Evolutionary conservation across 1,139 yeast genomes (phyloP), one percentile per base, ranked within the genome.

Genomic region (Kazachstania sp.): DNA sequence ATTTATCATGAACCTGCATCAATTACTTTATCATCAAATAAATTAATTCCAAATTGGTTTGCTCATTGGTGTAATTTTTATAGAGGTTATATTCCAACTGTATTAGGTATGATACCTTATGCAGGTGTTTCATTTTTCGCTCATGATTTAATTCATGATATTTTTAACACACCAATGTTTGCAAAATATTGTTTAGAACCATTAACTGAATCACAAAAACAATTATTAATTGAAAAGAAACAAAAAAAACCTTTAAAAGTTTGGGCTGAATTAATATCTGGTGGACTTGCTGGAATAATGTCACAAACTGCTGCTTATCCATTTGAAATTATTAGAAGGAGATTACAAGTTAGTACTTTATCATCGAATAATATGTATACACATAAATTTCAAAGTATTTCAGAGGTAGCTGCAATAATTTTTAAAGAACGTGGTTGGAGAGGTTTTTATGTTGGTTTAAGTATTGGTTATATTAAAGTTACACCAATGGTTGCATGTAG

Each of bases 261-360:
- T 0, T 86, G 95, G 83, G 97, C 98, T 1, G 97, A 94, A 68
- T 72, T 94, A 45, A 64, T 79, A 2, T 96, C 98, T 3, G 99
- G 99, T 48, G 99, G 97, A 1, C 61, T 86, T 9, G 95, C 97
- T 1, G 99, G 98, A 16, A 78, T 92, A 82, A 76, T 80, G 45
- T 87, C 97, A 1, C 99, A 94, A 67, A 88, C 97, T 0, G 95
- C 97, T 0, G 92, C 96, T 2, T 94, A 94, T 61, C 99, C 99
- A 1, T 84, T 94, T 56, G 99, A 94, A 67, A 96, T 92, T 39
- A 79, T 92, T 28, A 75, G 99, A 58, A 75, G 99, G 64, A 74
- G 98, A 60, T 83, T 94, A 87, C 99, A 94, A 68, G 98, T 94
- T 18, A 88, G 95, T 39, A 95, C 95, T 7, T 86, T 84, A 2